These are phyloP conservation scores for Nothophytophthora sp. DNA, from an alignment of 352 stramenopile species.

Conservation along the genomic window DNA sequence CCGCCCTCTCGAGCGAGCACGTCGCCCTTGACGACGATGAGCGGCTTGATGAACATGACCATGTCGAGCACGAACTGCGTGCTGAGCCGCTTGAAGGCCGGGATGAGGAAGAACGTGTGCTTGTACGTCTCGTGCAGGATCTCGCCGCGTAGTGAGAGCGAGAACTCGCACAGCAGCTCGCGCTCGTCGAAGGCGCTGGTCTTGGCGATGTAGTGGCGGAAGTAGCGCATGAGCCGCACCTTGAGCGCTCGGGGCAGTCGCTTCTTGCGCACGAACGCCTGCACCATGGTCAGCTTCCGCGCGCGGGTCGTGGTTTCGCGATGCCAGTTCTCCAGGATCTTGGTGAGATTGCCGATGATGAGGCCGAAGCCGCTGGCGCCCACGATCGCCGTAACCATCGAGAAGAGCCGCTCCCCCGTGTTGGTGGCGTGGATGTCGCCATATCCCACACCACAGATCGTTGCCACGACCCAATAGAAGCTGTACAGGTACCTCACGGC, in stretches of 20 bases:
- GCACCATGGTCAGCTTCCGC: slow-evolving; percentile 62
- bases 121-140: slow-evolving; percentile 79
- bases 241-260: slow-evolving; percentile 53
- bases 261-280: slow-evolving; percentile 68
- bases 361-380: slow-evolving; percentile 79
- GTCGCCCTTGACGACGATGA: slow-evolving; percentile 70
- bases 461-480: slow-evolving; percentile 87
- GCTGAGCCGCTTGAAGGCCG: slow-evolving; percentile 68
- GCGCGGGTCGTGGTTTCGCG: slow-evolving; percentile 54
- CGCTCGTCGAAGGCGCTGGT: slow-evolving; percentile 78
- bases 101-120: slow-evolving; percentile 75
- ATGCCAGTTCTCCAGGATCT: slow-evolving; percentile 82
- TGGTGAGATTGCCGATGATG: slow-evolving; percentile 85
- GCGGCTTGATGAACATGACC: slow-evolving; percentile 84
- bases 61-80: slow-evolving; percentile 83
- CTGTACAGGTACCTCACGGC: slow-evolving; percentile 70
- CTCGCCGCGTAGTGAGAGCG: slow-evolving; percentile 69
- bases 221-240: slow-evolving; percentile 63
- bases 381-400: slow-evolving; percentile 73
- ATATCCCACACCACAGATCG: slow-evolving; percentile 80
- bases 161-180: slow-evolving; percentile 76
- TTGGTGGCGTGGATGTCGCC: slow-evolving; percentile 81
- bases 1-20: slow-evolving; percentile 61
- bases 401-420: slow-evolving; percentile 64
- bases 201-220: slow-evolving; percentile 80